Base-by-base conservation (phyloP, 1,139 yeast species). In the Suhomyces choctaworum region DNA sequence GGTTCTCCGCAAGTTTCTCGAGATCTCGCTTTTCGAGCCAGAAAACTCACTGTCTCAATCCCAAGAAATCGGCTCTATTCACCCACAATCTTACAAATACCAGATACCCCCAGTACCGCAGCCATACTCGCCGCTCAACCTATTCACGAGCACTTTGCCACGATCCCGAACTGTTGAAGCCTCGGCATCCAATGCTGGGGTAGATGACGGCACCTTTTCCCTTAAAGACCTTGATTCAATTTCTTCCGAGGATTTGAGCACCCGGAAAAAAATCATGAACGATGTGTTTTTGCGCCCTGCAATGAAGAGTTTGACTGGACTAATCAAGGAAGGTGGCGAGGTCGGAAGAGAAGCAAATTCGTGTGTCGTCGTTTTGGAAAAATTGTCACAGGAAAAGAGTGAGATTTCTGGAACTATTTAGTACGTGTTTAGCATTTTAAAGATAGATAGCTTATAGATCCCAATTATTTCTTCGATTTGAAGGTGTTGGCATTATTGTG, bases 261-360 rank as follows among this genome's bases (percentile, higher is more conserved):
- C 89, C 2, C 70, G 97, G 47, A 60, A 73, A 24, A 71, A 70
- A 37, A 66, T 82, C 1, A 59, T 82, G 44, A 53, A 67, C 22
- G 82, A 77, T 36, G 69, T 74, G n/a, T 81, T 79, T 50, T 51
- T 63, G 34, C 58, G 57, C 1, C 76, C 77, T 7, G 64, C 85
- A 45, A 34, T 52, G 16, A 66, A 66, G 33, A 86, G 87, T 29
- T 64, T 84, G 19, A 66, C 60, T 2, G 64, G 66, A 25, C 55
- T 79, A 27, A 56, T 76, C 7, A 80, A 78, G 48, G 95, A 86
- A 49, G 90, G 89, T 7, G 94, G 94, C 3, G 89, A 82, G 41
- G 64, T 74, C 9, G 92, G 89, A 3, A 73, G 81, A 42, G 70
- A 69, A 32, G 82, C 87, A 8, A 70, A 70, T 34, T 49, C 55